Percentiles rank a stretch among this genome's conserved stretches.
Conservation (phyloP, 1,284 basidiomycete genomes). For the Irpex sp. region DNA sequence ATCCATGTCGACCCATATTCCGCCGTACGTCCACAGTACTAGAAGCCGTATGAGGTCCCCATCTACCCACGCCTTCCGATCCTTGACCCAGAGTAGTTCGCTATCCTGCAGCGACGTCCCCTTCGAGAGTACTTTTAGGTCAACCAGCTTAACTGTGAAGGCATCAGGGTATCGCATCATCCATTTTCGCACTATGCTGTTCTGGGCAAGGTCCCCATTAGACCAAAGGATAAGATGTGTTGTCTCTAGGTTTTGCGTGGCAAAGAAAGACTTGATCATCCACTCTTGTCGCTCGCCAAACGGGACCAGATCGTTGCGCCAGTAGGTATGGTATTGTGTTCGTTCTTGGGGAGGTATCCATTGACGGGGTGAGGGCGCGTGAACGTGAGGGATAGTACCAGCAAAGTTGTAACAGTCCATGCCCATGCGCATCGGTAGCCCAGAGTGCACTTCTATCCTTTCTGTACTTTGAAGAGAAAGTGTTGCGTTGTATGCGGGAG, state of each 20-base stretch:
- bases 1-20: constrained; percentile 96
- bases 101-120: constrained; percentile 74
- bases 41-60: constrained; percentile 84
- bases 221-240: constrained; percentile 82
- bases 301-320: constrained; percentile 77
- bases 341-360: constrained; percentile 34
- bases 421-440: constrained; percentile 68
- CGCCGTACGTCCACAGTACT: constrained; percentile 85
- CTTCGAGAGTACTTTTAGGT: constrained; percentile 60
- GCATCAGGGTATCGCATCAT: constrained; percentile 58
- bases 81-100: constrained; percentile 51
- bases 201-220: constrained; percentile 66
- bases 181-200: constrained; percentile 59
- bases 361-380: constrained; percentile 1
- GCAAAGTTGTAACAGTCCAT: constrained; percentile 88
- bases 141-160: constrained; percentile 63
- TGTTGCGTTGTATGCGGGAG: constrained; percentile 65
- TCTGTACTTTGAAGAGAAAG: constrained; percentile 55
- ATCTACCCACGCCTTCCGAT: constrained; percentile 87
- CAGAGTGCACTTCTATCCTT: constrained; percentile 69
- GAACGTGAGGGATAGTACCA: constrained; percentile 51
- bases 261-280: constrained; percentile 87
- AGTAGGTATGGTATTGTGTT: constrained; percentile 82
- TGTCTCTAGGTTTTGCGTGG: constrained; percentile 69
- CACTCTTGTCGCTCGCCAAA: constrained; percentile 79